Conservation (phyloP, 1,284 basidiomycete genomes). For the Irpex sp. region DNA sequence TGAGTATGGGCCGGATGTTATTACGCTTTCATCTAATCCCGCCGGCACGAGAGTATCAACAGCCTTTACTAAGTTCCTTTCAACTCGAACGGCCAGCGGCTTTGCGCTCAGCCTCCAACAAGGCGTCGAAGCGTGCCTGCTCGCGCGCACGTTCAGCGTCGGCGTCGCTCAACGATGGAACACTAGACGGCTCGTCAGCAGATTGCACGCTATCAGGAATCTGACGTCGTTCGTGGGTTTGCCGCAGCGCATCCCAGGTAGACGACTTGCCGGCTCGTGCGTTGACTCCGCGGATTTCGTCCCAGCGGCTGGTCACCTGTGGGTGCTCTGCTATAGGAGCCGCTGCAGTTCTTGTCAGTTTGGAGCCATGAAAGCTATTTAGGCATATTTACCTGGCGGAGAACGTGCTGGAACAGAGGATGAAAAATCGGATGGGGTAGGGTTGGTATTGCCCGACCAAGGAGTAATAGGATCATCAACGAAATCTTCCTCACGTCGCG, state of each 20-base stretch:
- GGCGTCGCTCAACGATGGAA: slow-evolving; percentile 13
- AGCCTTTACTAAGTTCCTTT: too few species aligned
- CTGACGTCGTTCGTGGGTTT: slow-evolving; percentile 44
- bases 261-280: slow-evolving; percentile 40
- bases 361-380: neutral
- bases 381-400: neutral
- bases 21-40: too few species aligned
- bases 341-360: neutral
- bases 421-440: neutral
- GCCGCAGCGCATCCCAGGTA: slow-evolving; percentile 64
- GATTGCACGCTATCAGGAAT: slow-evolving; percentile 19
- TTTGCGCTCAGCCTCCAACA: slow-evolving; percentile 54
- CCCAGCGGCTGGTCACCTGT: slow-evolving; percentile 46
- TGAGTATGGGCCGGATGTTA: too few species aligned
- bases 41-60: too few species aligned
- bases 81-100: slow-evolving; percentile 17
- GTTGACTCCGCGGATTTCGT: slow-evolving; percentile 59
- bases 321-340: slow-evolving; percentile 15
- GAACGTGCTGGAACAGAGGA: neutral
- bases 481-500: neutral
- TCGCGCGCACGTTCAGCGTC: slow-evolving; percentile 38
- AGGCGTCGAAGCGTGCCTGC: slow-evolving; percentile 55
- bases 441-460: neutral
- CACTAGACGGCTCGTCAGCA: neutral
- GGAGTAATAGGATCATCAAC: neutral